Evolutionary conservation across 768 basidiomycete species (phyloP).

Genomic region (Pulveroboletus sp.): DNA sequence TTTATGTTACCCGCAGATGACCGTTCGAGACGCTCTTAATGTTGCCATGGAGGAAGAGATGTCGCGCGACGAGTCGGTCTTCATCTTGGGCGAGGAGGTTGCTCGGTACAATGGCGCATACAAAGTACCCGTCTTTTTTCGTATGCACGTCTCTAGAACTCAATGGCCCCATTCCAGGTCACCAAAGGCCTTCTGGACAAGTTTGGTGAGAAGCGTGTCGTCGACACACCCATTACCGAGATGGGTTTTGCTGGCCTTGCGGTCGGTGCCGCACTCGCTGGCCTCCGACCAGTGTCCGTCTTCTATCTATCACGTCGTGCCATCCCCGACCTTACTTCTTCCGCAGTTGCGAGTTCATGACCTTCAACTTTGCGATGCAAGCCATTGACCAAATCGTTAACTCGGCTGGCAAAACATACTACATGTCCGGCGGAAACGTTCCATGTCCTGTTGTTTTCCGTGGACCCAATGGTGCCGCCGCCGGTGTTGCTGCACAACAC

Average conservation of each 20-base stretch:
- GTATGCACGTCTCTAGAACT: constrained; percentile 3
- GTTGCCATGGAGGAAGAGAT: constrained; percentile 99
- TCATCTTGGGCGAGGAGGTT: constrained; percentile 95
- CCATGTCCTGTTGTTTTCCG: constrained; percentile 99
- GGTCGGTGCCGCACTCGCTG: constrained; percentile 89
- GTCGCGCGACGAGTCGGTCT: constrained; percentile 91
- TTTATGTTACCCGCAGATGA: constrained; percentile 60
- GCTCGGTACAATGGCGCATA: constrained; percentile 98
- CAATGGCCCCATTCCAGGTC: constrained; percentile 48
- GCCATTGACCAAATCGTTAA: constrained; percentile 99
- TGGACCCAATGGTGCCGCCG: constrained; percentile 96
- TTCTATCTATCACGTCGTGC: neutral
- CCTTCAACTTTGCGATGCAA: constrained; percentile 99
- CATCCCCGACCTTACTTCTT: constrained; percentile 7
- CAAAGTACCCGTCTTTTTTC: constrained; percentile 51
- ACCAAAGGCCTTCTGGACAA: constrained; percentile 99
- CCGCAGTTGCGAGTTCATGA: constrained; percentile 97
- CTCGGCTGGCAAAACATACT: constrained; percentile 99
- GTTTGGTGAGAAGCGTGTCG: constrained; percentile 97
- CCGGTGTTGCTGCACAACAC: constrained; percentile 96
- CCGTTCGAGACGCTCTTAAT: constrained; percentile 96
- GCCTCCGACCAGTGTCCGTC: constrained; percentile 84
- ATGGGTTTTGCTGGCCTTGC: constrained; percentile 99
- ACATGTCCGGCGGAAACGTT: constrained; percentile 99
- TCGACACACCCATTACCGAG: constrained; percentile 96